These are phyloP conservation scores for Entomortierella lignicola DNA, from an alignment of 192 early-diverging fungal genomes.

Conservation along the genomic window DNA sequence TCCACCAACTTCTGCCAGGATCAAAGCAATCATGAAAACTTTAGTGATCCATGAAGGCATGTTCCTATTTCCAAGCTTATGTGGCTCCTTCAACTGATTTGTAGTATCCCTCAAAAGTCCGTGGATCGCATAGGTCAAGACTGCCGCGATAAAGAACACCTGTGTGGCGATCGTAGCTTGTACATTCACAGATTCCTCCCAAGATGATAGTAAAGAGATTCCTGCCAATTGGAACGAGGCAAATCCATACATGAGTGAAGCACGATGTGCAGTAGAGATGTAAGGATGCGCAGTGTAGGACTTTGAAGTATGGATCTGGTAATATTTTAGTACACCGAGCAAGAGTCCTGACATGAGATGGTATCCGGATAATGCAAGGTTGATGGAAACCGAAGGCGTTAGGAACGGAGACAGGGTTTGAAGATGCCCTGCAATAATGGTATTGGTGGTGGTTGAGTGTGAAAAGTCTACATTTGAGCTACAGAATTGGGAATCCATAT, in stretches of 20 bases:
- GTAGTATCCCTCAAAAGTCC: conserved; percentile 37
- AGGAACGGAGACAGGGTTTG: conserved; percentile 15
- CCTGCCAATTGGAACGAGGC: conserved; percentile 35
- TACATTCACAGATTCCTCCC: conserved; percentile 12
- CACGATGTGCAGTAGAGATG: conserved; percentile 42
- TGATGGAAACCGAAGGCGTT: conserved; percentile 29
- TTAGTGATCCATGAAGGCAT: conserved; percentile 18
- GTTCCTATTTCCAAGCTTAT: conserved; percentile 21
- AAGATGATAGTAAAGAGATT: conserved; percentile 20
- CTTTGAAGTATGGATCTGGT: conserved; percentile 37
- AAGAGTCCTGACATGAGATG: conserved; percentile 43
- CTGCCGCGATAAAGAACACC: conserved; percentile 26
- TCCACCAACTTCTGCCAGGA: conserved; percentile 31
- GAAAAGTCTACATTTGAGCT: conserved; percentile 16
- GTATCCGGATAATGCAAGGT: conserved; percentile 27
- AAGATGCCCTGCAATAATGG: neutral
- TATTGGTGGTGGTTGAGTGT: conserved; percentile 3
- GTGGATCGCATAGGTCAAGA: conserved; percentile 32
- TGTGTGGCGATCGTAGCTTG: conserved; percentile 21
- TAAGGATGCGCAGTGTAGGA: conserved; percentile 44
- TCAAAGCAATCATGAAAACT: conserved; percentile 22
- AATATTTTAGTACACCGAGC: conserved; percentile 40
- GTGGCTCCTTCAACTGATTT: conserved; percentile 35
- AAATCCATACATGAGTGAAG: conserved; percentile 51
- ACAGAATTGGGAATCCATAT: conserved; percentile 11